Evolutionary conservation across 2,329 filamentous ascomycete genomes (phyloP).

Genomic region (Cladophialophora immunda): DNA sequence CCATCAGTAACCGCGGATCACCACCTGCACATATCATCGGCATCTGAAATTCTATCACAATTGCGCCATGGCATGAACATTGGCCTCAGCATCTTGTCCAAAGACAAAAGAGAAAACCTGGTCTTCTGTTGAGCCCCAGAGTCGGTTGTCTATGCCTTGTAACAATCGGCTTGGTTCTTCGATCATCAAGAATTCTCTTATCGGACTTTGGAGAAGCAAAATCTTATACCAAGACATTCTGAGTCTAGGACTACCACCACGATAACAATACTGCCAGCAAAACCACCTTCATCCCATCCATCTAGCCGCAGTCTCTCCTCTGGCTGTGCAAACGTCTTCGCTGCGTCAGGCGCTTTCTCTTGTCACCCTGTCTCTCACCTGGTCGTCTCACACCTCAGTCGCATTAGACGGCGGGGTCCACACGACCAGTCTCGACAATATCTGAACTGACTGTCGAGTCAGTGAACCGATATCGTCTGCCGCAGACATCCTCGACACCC

Average conservation of each 20-base stretch:
- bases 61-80: not conserved
- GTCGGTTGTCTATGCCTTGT: not conserved
- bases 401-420: not conserved
- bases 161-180: not conserved
- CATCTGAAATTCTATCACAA: not conserved
- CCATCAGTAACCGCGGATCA: not conserved
- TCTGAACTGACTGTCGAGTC: not conserved
- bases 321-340: not conserved
- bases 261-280: not conserved
- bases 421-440: not conserved
- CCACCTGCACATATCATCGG: not conserved
- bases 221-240: conserved; percentile 1
- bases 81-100: not conserved
- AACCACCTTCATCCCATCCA: not conserved
- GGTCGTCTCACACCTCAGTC: not conserved
- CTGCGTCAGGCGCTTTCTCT: not conserved
- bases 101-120: not conserved
- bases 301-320: not conserved
- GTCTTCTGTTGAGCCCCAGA: not conserved
- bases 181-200: conserved; percentile 1
- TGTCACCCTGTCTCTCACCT: not conserved
- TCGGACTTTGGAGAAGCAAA: conserved; percentile 2
- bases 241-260: conserved; percentile 10
- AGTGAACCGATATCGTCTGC: not conserved
- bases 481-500: not conserved